Base-by-base conservation (phyloP, 2,329 filamentous ascomycete species). In the Aspergillus texensis region DNA sequence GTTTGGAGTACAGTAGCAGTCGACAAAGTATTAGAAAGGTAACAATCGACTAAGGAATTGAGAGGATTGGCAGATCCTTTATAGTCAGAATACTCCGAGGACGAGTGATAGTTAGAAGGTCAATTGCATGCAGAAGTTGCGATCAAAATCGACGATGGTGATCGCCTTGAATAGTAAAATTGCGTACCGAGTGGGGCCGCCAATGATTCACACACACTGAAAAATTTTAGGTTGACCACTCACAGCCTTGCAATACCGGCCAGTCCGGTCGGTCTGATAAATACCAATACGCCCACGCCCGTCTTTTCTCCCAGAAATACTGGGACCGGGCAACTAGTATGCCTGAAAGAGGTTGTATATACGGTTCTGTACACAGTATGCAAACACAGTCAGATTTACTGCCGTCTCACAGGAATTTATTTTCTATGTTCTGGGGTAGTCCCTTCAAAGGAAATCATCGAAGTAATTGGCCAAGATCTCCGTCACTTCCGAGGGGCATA, bases 151-250 rank as follows among this genome's bases (percentile, higher is more conserved):
- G 60, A 32, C 30, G 9, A 52, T 57, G 45, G 56, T 63, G 60
- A 65, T 63, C 53, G 36, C 43, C 45, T 41, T 30, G 45, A 50
- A 32, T 32, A 45, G 48, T 32, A 63, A 63, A 60, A 45, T 46
- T 52, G 57, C 60, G 57, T 64, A 26, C 30, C 30, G 43, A 45
- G 65, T 65, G 63, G 63, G 60, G 53, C 30, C 9, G 54, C n/a
- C 9, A 21, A 64, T 66, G 62, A 66, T 61, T 65, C 60, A 60
- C 62, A 64, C 64, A 66, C 52, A 55, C 50, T 46, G 53, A 57
- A 59, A 61, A 61, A 43, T 50, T 57, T 55, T 55, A 55, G 24
- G 52, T 55, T 55, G 52, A 36, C 52, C 52, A 55, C n/a, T 55
- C 52, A 55, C 30, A 55, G 48, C 10, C 11, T 16, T 26, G 45